These are phyloP conservation scores for Auricularia sp. DNA, from an alignment of 768 basidiomycete genomes.

Conservation along the genomic window DNA sequence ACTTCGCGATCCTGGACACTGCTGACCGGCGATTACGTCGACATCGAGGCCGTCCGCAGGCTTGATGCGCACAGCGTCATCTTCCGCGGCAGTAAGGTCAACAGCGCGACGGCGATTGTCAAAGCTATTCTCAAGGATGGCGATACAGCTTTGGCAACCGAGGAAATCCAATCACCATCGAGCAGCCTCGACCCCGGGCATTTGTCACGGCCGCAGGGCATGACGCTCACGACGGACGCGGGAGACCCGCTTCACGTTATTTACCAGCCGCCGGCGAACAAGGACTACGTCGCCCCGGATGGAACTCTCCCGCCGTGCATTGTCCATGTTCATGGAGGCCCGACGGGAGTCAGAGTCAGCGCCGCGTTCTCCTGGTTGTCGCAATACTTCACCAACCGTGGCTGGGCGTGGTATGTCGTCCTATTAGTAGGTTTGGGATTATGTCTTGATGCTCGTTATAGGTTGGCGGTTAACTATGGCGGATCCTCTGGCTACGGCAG, in stretches of 20 bases:
- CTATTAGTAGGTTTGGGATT: neutral
- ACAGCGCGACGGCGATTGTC: slow-evolving; percentile 29
- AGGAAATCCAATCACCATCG: slow-evolving; percentile 16
- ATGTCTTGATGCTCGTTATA: slow-evolving; percentile 14
- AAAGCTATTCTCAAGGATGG: slow-evolving; percentile 20
- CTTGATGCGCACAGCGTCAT: slow-evolving; percentile 26
- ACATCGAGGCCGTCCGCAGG: slow-evolving; percentile 26
- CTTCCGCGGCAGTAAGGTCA: slow-evolving; percentile 34
- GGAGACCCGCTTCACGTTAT: slow-evolving; percentile 43
- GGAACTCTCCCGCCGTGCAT: slow-evolving; percentile 61
- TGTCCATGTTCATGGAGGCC: slow-evolving; percentile 61
- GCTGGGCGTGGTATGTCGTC: slow-evolving; percentile 53
- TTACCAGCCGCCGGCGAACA: slow-evolving; percentile 60
- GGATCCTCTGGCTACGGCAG: slow-evolving; percentile 70
- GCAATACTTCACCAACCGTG: slow-evolving; percentile 59
- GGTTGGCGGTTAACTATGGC: slow-evolving; percentile 69
- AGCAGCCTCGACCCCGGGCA: slow-evolving; percentile 18
- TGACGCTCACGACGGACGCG: slow-evolving; percentile 31
- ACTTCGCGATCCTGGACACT: slow-evolving; percentile 18
- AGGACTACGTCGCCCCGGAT: slow-evolving; percentile 38
- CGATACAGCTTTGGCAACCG: slow-evolving; percentile 13
- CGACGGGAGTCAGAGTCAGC: slow-evolving; percentile 33
- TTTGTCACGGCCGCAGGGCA: slow-evolving; percentile 40
- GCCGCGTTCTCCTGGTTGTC: slow-evolving; percentile 45
- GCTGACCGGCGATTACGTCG: slow-evolving; percentile 33